Evolutionary conservation across 78 protist species (phyloP).

Genomic region (Chrysochromulina tobinii): DNA sequence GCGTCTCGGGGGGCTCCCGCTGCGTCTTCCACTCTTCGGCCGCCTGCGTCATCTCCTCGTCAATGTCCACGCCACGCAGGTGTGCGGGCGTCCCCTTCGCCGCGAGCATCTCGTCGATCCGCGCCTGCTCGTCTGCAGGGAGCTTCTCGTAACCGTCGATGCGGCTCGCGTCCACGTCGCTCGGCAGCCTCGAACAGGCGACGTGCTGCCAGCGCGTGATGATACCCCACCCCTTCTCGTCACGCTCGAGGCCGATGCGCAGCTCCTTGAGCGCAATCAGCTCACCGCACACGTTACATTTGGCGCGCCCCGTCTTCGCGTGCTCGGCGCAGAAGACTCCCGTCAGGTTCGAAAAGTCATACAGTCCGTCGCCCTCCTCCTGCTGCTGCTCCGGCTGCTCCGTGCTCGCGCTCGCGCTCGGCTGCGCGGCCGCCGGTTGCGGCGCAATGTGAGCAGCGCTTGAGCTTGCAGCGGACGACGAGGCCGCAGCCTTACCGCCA

Average conservation of each 20-base stretch:
- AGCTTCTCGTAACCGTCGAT: neutral
- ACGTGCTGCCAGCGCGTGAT: neutral
- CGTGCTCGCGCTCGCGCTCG: too few relatives aligned
- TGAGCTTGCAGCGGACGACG: too few relatives aligned
- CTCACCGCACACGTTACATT: conserved; percentile 5
- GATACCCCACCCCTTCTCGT: neutral
- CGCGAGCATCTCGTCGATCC: neutral
- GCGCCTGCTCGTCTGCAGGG: neutral
- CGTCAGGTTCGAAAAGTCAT: neutral
- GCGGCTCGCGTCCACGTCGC: neutral
- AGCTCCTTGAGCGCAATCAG: neutral
- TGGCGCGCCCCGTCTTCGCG: conserved; percentile 14
- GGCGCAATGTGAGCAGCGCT: too few relatives aligned
- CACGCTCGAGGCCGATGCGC: neutral
- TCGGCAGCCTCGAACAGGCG: neutral
- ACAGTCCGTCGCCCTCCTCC: too few relatives aligned
- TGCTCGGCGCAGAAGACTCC: neutral
- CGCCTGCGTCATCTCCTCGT: neutral
- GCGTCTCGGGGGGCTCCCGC: conserved; percentile 5
- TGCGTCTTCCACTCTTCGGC: too few relatives aligned
- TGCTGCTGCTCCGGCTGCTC: too few relatives aligned
- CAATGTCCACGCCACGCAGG: neutral
- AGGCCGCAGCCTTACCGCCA: too few relatives aligned
- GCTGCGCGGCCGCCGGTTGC: too few relatives aligned
- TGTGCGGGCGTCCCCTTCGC: too few relatives aligned